Evolutionary conservation across 2,329 filamentous ascomycete species (phyloP).

Genomic region (Aquanectria penicillioides): DNA sequence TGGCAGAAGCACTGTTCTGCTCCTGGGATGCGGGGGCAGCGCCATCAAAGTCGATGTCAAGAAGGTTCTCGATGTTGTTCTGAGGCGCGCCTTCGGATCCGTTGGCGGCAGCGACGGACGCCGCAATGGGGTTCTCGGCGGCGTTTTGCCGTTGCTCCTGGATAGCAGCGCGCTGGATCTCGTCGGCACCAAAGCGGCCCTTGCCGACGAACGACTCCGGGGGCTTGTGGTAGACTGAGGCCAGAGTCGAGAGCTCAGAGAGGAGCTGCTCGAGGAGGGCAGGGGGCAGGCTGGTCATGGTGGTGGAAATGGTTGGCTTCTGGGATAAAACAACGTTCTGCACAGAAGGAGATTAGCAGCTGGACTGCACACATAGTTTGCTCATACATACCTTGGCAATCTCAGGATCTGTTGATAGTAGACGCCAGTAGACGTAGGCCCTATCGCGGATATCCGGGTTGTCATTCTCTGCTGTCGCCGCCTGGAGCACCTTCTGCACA

Average conservation of each 20-base stretch:
- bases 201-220: slow-evolving; percentile 98
- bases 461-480: slow-evolving; percentile 92
- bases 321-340: slow-evolving; percentile 88
- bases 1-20: slow-evolving; percentile 62
- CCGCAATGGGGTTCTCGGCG: slow-evolving; percentile 92
- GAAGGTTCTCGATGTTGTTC: slow-evolving; percentile 89
- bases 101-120: slow-evolving; percentile 77
- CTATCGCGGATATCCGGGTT: slow-evolving; percentile 97
- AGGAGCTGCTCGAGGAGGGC: slow-evolving; percentile 90
- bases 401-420: slow-evolving; percentile 90
- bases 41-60: slow-evolving; percentile 97
- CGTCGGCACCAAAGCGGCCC: slow-evolving; percentile 91
- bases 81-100: slow-evolving; percentile 67
- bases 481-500: slow-evolving; percentile 93
- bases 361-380: neutral
- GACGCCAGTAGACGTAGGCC: slow-evolving; percentile 97
- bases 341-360: slow-evolving; percentile 11
- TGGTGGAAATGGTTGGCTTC: slow-evolving; percentile 93
- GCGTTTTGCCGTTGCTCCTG: slow-evolving; percentile 95
- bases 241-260: slow-evolving; percentile 89
- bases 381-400: slow-evolving; percentile 76
- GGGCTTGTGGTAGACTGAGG: slow-evolving; percentile 98
- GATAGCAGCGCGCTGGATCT: slow-evolving; percentile 93
- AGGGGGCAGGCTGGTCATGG: slow-evolving; percentile 88
- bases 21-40: slow-evolving; percentile 89